Evolutionary conservation across 2,329 filamentous ascomycete species (phyloP), one percentile per base, ranked within the genome.

Genomic region (Epichloe sibirici): DNA sequence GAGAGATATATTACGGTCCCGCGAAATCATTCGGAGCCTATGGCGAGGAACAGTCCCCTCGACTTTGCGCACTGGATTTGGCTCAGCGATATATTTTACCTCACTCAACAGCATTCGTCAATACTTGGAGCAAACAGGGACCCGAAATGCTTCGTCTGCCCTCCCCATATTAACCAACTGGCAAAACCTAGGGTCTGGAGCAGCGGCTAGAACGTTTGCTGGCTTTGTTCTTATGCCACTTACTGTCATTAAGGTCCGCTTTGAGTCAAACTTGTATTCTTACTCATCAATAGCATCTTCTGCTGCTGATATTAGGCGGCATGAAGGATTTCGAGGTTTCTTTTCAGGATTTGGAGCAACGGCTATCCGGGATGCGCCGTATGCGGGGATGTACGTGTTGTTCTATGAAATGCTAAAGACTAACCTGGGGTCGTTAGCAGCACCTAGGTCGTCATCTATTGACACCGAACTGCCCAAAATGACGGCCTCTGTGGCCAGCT

Each of bases 321-420:
- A 74, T 0, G 84, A 91, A 59, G 90, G 93, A 0, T 52, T 87
- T 3, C 80, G 84, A 34, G 93, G 91, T 0, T 94, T 98, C 69
- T 97, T 97, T 63, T 82, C 87, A 0, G 93, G 93, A 1, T 95
- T 95, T 63, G 93, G 93, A 43, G 93, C 91, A 1, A 98, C 93
- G 0, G 89, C 93, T 0, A 81, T 95, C 31, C 79, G 93, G 45
- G 93, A 98, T 68, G 93, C 90, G n/a, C 93, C 93, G 0, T 97
- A 97, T 65, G 93, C 93, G 0, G 93, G 93, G 0, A 75, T 96
- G 15, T 98, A 98, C 64, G 89, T 98, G 1, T 73, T 96, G 7
- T 87, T 95, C 60, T 98, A 98, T 69, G 93, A 98, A 71, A 79
- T 88, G 63, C 76, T 82, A 53, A 95, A 95, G 69, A 78, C 75